A percentile compares a stretch with the other conserved stretches of the same genome.
These are phyloP conservation scores for Eucalyptus guilfoylei DNA, from an alignment of 345 rosid genomes.

Conservation along the genomic window DNA sequence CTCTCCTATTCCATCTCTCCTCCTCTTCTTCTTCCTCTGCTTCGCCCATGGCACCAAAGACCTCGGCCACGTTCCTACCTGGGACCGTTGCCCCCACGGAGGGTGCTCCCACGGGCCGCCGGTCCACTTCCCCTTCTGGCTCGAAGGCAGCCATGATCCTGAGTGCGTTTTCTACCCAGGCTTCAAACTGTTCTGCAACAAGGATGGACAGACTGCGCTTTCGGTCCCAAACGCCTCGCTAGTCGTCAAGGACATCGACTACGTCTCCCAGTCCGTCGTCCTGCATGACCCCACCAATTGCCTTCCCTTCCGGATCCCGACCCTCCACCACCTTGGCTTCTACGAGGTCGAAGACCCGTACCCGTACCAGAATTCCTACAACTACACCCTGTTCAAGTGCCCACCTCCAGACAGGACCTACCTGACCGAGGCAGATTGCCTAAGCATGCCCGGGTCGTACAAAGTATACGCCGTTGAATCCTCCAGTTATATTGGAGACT, in stretches of 20 bases:
- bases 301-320: background rate
- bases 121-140: background rate
- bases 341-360: fast-evolving
- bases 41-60: background rate
- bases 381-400: background rate
- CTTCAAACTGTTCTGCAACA: background rate
- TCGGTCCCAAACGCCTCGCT: background rate
- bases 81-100: background rate
- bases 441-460: background rate
- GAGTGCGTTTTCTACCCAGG: background rate
- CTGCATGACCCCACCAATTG: background rate
- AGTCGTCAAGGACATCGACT: background rate
- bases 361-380: background rate
- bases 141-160: background rate
- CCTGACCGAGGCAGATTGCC: background rate
- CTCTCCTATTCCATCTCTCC: background rate
- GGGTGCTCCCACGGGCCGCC: background rate
- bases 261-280: background rate
- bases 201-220: background rate
- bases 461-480: background rate
- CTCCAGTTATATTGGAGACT: background rate
- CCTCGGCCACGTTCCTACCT: background rate
- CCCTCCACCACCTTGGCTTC: background rate
- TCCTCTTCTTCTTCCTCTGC: background rate
- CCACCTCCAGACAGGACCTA: background rate